Base-by-base conservation (phyloP, 2,329 filamentous ascomycete genomes). In the Aspergillus sp. region DNA sequence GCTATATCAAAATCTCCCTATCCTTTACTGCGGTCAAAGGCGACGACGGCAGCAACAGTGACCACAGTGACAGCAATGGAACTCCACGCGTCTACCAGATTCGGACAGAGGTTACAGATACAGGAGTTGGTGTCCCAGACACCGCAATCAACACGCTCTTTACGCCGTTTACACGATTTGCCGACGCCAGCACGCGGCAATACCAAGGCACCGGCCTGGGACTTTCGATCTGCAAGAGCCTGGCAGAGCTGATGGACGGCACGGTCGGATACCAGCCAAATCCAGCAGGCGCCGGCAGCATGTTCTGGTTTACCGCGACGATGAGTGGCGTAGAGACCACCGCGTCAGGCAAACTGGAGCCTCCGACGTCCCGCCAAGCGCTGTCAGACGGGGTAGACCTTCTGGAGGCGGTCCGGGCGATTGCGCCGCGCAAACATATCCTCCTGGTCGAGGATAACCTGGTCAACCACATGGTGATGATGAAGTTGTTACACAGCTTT, bases 191-290 rank as follows among this genome's bases (percentile, higher is more conserved):
- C n/a, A 78, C 76, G 2, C 80, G 81, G 57, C 73, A 72, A 46
- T 82, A 80, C 52, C 79, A 81, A 55, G 81, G 81, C 3, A 83
- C 81, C 4, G 81, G 81, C 0, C 68, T 84, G 2, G 81, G 81
- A 2, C 66, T 84, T 3, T 81, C 79, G 9, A 84, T 84, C 34
- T 82, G 79, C 56, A 83, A 82, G 60, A 81, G 76, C 49, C 63
- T 84, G 10, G 77, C 76, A 1, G 78, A 82, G 60, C 71, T 83
- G 20, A 83, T 84, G 80, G 79, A 78, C 19, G 83, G 83, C 1
- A 65, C 74, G 3, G 75, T 81, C 16, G 77, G 78, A 4, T 80
- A 73, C 44, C 60, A 59, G 19, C 58, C 66, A 0, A 82, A 82
- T 47, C 72, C 74, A 0, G 71, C 76, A 11, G 69, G 71, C 2